Evolutionary conservation across 257 asterid genomes (phyloP).

Genomic region (Jacaranda copaia): DNA sequence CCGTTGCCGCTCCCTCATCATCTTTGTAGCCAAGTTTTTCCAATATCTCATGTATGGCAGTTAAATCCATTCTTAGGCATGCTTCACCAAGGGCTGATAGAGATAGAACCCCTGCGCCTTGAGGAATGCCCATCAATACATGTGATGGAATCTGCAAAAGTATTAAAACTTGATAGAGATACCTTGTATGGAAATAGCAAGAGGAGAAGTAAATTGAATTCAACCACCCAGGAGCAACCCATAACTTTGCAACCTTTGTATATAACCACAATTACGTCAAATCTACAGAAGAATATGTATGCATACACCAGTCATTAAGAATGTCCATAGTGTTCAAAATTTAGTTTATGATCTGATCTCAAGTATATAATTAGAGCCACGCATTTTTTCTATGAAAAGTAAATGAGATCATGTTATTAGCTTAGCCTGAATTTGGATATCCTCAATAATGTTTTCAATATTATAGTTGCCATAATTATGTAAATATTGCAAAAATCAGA

Average conservation of each 20-base stretch:
- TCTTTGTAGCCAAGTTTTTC: constrained; percentile 75
- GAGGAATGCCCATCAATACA: constrained; percentile 66
- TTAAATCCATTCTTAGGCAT: constrained; percentile 69
- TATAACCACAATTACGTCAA: too few relatives aligned
- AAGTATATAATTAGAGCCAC: neutral
- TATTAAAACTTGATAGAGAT: neutral
- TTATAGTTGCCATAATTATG: neutral
- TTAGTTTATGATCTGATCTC: neutral
- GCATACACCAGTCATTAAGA: too few relatives aligned
- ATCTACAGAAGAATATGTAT: too few relatives aligned
- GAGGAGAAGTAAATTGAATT: neutral
- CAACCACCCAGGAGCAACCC: neutral
- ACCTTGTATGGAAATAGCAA: too few relatives aligned
- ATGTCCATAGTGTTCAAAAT: too few relatives aligned
- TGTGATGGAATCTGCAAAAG: constrained; percentile 65
- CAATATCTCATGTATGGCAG: constrained; percentile 74
- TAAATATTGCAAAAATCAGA: neutral
- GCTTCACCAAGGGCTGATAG: constrained; percentile 74
- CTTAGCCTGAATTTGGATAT: neutral
- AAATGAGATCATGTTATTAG: neutral
- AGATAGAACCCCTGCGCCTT: constrained; percentile 52
- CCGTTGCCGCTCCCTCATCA: constrained; percentile 78
- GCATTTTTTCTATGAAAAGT: neutral
- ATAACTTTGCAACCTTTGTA: too few relatives aligned
- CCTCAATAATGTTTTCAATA: neutral